Evolutionary conservation across 1,284 basidiomycete genomes (phyloP), one percentile per base, ranked within the genome.

Genomic region (Dichomitus squalens): DNA sequence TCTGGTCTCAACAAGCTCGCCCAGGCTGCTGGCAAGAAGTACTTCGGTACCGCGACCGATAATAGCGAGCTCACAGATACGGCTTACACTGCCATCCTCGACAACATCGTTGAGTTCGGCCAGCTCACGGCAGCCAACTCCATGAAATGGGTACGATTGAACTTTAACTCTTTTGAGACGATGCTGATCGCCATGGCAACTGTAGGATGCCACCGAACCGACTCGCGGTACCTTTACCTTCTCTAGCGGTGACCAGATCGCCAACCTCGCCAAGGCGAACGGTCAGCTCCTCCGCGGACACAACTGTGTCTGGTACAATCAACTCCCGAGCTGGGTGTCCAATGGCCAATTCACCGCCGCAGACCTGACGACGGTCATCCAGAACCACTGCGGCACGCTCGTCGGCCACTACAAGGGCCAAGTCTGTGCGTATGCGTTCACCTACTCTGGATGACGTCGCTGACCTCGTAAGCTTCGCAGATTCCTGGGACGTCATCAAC

Each of bases 11-110:
- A 79, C 60, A 64, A 64, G 4, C 72, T 76, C 18, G 81, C 83
- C 1, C 76, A 75, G 61, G 72, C 78, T 18, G 77, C 79, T n/a
- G 80, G 81, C n/a, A 84, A 84, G 69, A 64, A 74, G 27, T 86
- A 86, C 73, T 84, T 86, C 57, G 85, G 85, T 23, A 76, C 80
- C 18, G 84, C 84, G n/a, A 85, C 83, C 3, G 82, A 84, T 68
- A 85, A 85, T 64, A 72, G 74, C 14, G 82, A 84, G 66, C 71
- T 85, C 39, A 75, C 68, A 1, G 79, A 86, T 61, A 59, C 68
- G 0, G 63, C 78, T 6, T 86, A 85, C 65, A 71, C 76, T 29
- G 63, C 66, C 16, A 72, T 73, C 62, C 70, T 83, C 58, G 74
- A 74, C 63, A 75, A 83, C 65, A 75, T 67, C 41, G 65, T 65